Evolutionary conservation across 208 protist species (phyloP), one percentile per base, ranked within the genome.

Genomic region (Acanthamoeba triangularis): DNA sequence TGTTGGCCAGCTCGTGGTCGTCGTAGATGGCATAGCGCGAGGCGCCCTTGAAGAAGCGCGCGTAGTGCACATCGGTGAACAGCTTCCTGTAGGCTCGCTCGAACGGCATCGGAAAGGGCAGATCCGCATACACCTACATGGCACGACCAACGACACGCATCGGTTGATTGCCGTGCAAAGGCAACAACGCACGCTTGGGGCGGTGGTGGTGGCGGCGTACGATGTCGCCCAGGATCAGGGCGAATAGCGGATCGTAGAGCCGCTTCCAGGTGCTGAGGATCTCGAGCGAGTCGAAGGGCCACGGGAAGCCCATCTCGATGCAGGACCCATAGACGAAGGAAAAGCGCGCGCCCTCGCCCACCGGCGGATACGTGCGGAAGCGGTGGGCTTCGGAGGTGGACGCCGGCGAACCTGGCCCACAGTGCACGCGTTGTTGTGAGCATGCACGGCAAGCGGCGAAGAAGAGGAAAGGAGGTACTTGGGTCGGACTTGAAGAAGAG

Each of bases 11-110:
- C 69, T 80, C 69, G 69, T 80, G 69, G 69, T 80, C 69, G 23
- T 80, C 69, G 69, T 80, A 80, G 69, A 80, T 80, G 69, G 33
- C 69, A 23, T 80, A 80, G 69, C 69, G 69, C 69, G 69, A 80
- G 37, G 33, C 37, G 23, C 49, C 33, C 69, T 80, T 80, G 69
- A 80, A 80, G 69, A 80, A 80, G 11, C 33, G 69, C 30, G 69
- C 30, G 69, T 80, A 80, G 69, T 80, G 69, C 35, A 6, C 18
- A 23, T 80, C 69, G 11, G 16, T 30, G 35, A 80, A 47, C 69
- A 80, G 37, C 69, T 80, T 80, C 37, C 69, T 20, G 69, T 80
- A 80, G 16, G 69, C 69, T 4, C 69, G 69, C 69, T 80, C 69
- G 33, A 80, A 80, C 10, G 69, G 69, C n/a, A 80, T n/a, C 37